These are phyloP conservation scores for Helotiales sp. DNA, from an alignment of 2,329 filamentous ascomycete genomes.

Conservation along the genomic window DNA sequence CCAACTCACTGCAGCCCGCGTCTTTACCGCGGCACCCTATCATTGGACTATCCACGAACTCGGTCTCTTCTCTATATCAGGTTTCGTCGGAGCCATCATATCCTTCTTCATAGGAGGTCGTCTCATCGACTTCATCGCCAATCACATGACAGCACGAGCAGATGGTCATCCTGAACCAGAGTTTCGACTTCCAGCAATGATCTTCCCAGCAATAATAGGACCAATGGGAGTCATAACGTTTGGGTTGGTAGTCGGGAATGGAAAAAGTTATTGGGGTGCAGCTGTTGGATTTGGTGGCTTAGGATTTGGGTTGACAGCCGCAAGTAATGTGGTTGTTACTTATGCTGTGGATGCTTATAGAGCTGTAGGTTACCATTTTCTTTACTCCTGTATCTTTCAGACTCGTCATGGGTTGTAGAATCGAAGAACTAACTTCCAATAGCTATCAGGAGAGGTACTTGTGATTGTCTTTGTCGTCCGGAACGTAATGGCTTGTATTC, in stretches of 20 bases:
- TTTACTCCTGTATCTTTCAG: neutral
- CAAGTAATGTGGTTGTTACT: constrained; percentile 32
- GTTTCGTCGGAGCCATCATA: constrained; percentile 15
- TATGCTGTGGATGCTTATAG: constrained; percentile 34
- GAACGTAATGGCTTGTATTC: constrained; percentile 30
- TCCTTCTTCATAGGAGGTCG: constrained; percentile 27
- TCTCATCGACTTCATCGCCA: constrained; percentile 32
- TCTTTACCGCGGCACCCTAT: constrained; percentile 5
- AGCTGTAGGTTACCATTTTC: constrained; percentile 3
- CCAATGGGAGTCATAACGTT: constrained; percentile 34
- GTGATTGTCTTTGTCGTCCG: constrained; percentile 34
- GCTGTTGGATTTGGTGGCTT: constrained; percentile 33
- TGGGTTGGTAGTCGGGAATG: constrained; percentile 28
- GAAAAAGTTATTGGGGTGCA: constrained; percentile 9
- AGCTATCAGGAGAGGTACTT: constrained; percentile 32
- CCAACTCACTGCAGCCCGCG: constrained; percentile 3
- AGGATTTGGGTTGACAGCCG: constrained; percentile 33
- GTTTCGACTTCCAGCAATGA: constrained; percentile 27
- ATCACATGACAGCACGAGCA: constrained; percentile 14
- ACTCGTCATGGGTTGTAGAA: neutral
- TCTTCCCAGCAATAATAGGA: constrained; percentile 29
- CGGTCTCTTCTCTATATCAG: constrained; percentile 9
- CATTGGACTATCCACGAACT: constrained; percentile 6
- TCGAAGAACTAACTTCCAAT: neutral
- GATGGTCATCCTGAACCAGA: constrained; percentile 24